phyloP scores from a whole-genome alignment of 1,284 basidiomycete genomes.

The Dichomitus squalens region DNA sequence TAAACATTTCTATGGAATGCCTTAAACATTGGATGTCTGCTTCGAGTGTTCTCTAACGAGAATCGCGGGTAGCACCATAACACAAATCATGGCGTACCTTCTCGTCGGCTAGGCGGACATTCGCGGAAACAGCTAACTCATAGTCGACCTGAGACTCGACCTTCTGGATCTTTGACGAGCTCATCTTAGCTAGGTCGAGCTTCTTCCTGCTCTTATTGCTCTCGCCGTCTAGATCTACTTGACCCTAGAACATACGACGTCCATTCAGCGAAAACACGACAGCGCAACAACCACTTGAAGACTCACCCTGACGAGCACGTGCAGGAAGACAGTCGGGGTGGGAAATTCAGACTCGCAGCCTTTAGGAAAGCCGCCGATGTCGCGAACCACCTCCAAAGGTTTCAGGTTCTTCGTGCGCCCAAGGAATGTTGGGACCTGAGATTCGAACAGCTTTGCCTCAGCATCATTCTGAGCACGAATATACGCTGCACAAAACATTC shows the following conservation, averaged over 20 bases:
- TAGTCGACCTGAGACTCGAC: slow-evolving; percentile 73
- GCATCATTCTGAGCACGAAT: slow-evolving; percentile 72
- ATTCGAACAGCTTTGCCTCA: slow-evolving; percentile 67
- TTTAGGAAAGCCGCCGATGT: slow-evolving; percentile 67
- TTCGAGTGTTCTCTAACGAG: too few species aligned
- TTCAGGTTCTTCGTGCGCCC: slow-evolving; percentile 92
- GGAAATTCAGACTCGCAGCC: slow-evolving; percentile 90
- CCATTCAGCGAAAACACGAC: neutral
- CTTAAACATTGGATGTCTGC: too few species aligned
- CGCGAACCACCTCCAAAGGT: slow-evolving; percentile 50
- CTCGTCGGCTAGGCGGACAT: slow-evolving; percentile 73
- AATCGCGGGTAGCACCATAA: slow-evolving; percentile 39
- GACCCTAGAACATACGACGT: slow-evolving; percentile 45
- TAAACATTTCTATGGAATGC: too few species aligned
- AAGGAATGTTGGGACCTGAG: slow-evolving; percentile 76
- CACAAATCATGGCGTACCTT: slow-evolving; percentile 69
- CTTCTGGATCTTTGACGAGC: slow-evolving; percentile 68
- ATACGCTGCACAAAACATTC: slow-evolving; percentile 58
- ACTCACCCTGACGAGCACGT: slow-evolving; percentile 84
- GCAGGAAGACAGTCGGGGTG: slow-evolving; percentile 72
- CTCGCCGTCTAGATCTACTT: slow-evolving; percentile 81
- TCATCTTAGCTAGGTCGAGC: slow-evolving; percentile 67
- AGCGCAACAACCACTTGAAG: neutral
- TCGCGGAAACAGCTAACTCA: slow-evolving; percentile 74
- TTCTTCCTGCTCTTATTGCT: slow-evolving; percentile 90